Conservation (phyloP, 2,329 filamentous ascomycete genomes). For the Hypoxylon sp. region DNA sequence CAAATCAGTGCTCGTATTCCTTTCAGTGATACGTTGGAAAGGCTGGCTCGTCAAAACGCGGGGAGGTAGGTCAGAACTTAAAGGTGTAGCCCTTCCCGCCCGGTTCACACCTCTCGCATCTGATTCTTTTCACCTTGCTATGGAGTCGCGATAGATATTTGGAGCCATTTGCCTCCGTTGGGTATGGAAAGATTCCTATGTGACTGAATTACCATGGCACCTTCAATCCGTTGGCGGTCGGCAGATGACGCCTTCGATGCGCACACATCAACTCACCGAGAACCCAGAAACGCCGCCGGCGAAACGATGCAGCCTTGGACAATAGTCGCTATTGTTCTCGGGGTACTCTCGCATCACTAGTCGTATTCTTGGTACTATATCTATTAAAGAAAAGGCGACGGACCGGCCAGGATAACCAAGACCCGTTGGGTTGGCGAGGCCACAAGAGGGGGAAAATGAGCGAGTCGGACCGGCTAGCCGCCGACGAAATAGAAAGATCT, state of each 20-base stretch:
- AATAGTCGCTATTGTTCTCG: conserved; percentile 48
- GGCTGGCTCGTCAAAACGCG: conserved; percentile 12
- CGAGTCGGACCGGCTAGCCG: conserved; percentile 38
- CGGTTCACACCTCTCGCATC: conserved; percentile 12
- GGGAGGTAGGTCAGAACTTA: conserved; percentile 28
- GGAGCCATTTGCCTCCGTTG: conserved; percentile 8
- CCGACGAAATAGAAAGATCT: conserved; percentile 51
- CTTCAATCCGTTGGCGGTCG: conserved; percentile 26
- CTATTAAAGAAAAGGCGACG: conserved; percentile 41
- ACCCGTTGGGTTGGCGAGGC: conserved; percentile 11
- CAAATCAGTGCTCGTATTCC: conserved; percentile 39
- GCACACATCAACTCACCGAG: conserved; percentile 8
- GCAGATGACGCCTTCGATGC: conserved; percentile 24
- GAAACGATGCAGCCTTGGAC: conserved; percentile 46
- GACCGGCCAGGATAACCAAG: conserved; percentile 16
- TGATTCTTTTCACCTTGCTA: conserved; percentile 4
- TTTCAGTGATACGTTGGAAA: conserved; percentile 17
- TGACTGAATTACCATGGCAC: conserved; percentile 33
- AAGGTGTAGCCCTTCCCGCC: conserved; percentile 31
- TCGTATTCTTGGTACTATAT: conserved; percentile 44
- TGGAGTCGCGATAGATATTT: conserved; percentile 16
- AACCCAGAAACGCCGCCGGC: conserved; percentile 16
- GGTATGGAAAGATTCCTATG: conserved; percentile 10
- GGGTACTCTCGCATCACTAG: conserved; percentile 41
- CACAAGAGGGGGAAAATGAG: conserved; percentile 41